Evolutionary conservation across 441 rosid species (phyloP), one percentile per base, ranked within the genome.

Genomic region (Populus hybrid): DNA sequence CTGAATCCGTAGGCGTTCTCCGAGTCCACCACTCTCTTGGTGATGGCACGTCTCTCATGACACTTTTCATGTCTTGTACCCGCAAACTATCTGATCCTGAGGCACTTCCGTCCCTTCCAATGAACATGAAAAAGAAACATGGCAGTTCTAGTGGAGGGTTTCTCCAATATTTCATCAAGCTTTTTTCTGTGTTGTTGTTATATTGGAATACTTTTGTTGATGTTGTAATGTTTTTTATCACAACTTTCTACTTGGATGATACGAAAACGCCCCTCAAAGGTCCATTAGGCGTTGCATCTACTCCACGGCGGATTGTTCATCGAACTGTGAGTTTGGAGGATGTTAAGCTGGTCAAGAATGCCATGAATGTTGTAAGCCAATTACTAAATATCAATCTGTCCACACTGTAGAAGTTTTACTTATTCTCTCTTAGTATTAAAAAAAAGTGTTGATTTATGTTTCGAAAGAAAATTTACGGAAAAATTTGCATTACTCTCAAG

Each of bases 1-100:
- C 89, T 6, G 82, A 86, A 29, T 74, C 89, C 8, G 70, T 77
- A 28, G 86, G 71, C 18, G 31, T 87, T 72, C 77, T 86, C 72
- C 74, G 86, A 73, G 74, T 84, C 74, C 90, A 88, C 79, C 89
- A 88, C 84, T 86, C 87, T 12, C 76, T 85, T 0, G 91, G 91
- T 16, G 88, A 86, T 26, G 88, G 91, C 14, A 64, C 82, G 33
- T 88, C 89, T 8, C 86, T 86, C 28, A 67, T 85, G 84, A 86
- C 89, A 35, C 86, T 88, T 45, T 82, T 86, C 7, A 23, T 82
- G 26, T 78, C 81, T 3, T 82, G 81, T 70, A 65, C 76, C 7
- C 69, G 82, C 1, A 76, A 82, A 64, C 9, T 73, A 3, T 56
- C 79, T 18, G 74, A 78, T 40, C 81, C 84, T 9, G 53, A 76